phyloP scores from a whole-genome alignment of 1,284 basidiomycete genomes.

The Fomitopsis betulina region DNA sequence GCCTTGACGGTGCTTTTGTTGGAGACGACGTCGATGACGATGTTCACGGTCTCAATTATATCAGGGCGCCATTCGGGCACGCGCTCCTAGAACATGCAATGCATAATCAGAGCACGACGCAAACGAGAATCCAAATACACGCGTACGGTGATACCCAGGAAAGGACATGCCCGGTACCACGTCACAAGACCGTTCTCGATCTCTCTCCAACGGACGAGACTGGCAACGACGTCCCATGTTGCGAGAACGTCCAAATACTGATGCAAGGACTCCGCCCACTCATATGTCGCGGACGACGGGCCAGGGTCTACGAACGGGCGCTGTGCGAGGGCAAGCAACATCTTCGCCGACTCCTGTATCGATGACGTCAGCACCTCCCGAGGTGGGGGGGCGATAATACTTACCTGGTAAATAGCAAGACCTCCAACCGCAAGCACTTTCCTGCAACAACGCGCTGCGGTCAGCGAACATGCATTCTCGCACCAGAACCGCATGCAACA shows the following conservation, averaged over 20 bases:
- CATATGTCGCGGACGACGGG: background rate
- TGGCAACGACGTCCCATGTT: background rate
- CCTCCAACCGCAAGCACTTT: background rate
- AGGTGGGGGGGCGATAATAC: background rate
- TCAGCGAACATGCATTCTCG: background rate
- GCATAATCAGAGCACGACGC: background rate
- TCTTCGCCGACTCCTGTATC: background rate
- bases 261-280: background rate
- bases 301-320: background rate
- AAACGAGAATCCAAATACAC: background rate
- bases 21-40: background rate
- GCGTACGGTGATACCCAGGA: background rate
- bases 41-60: background rate
- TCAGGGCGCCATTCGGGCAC: background rate
- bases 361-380: background rate
- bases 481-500: background rate
- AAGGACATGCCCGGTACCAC: background rate
- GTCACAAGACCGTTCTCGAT: background rate
- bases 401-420: background rate
- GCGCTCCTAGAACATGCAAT: background rate
- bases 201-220: background rate
- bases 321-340: background rate
- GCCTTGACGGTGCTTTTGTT: background rate
- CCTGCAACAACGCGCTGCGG: background rate
- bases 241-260: background rate